Conservation (phyloP, 202 grass and related monocot genomes). For the Cymbopogon flexuosus region DNA sequence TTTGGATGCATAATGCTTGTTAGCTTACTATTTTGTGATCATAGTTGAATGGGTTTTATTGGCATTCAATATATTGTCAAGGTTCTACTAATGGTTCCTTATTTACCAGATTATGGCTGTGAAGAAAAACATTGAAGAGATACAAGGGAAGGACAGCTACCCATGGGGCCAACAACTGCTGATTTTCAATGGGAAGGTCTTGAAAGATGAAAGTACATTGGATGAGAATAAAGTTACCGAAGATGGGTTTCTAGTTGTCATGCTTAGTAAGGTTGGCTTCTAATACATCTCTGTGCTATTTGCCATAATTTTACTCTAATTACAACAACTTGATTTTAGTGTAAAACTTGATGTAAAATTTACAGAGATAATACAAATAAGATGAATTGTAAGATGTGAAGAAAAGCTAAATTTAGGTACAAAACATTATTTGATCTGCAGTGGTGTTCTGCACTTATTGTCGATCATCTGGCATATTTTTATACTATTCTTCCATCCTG, state of each 20-base stretch:
- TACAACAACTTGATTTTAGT: not conserved
- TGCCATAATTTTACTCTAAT: not conserved
- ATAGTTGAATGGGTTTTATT: not conserved
- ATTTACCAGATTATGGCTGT: slow-evolving; percentile 74
- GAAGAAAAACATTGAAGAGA: slow-evolving; percentile 91
- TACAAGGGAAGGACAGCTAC: slow-evolving; percentile 87
- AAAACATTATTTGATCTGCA: not conserved
- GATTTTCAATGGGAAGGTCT: slow-evolving; percentile 81
- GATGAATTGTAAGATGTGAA: not conserved
- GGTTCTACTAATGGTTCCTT: slow-evolving; percentile 3
- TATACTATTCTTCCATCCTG: not conserved
- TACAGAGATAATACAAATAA: not conserved
- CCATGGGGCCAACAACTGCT: slow-evolving; percentile 83
- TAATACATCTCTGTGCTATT: slow-evolving; percentile 4
- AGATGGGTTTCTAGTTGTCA: slow-evolving; percentile 81
- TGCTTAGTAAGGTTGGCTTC: slow-evolving; percentile 76
- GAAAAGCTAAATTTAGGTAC: not conserved
- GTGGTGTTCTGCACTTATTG: slow-evolving; percentile 4
- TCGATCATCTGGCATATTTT: slow-evolving; percentile 6
- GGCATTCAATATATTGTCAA: not conserved
- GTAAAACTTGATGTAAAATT: not conserved
- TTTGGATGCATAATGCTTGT: not conserved
- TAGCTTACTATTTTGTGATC: slow-evolving; percentile 14
- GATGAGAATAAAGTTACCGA: slow-evolving; percentile 86
- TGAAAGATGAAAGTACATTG: slow-evolving; percentile 91